A percentile compares a stretch with the other conserved stretches of the same genome.
Evolutionary conservation across 371 early-diverging fungal species (phyloP).

Genomic region (Mortierella sp.): DNA sequence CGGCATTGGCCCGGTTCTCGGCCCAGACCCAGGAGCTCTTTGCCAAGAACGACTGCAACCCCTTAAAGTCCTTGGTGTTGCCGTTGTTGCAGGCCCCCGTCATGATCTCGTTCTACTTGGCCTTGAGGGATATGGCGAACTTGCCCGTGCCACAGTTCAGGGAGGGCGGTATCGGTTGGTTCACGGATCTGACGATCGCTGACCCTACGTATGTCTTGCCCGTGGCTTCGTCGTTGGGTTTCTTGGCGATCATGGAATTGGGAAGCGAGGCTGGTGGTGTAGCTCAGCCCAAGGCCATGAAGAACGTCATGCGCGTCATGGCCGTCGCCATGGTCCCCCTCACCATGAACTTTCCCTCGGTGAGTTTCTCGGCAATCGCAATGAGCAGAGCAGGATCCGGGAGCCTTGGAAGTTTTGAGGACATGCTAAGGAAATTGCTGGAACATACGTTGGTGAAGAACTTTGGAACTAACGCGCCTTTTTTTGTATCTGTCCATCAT

Average conservation of each 20-base stretch:
- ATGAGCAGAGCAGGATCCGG: too few species aligned
- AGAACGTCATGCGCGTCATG: slow-evolving; percentile 77
- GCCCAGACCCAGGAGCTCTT: slow-evolving; percentile 73
- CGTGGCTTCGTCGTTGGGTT: slow-evolving; percentile 75
- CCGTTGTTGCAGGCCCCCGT: slow-evolving; percentile 87
- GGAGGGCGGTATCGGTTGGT: slow-evolving; percentile 87
- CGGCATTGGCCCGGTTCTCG: slow-evolving; percentile 66
- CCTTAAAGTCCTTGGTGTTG: slow-evolving; percentile 73
- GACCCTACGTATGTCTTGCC: slow-evolving; percentile 93
- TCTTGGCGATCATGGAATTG: slow-evolving; percentile 84
- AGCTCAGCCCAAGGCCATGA: slow-evolving; percentile 63
- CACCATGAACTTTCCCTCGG: slow-evolving; percentile 83
- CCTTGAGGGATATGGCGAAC: slow-evolving; percentile 84
- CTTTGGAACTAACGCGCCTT: neutral
- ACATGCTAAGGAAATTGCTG: neutral
- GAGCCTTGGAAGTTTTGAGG: neutral
- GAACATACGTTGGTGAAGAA: neutral
- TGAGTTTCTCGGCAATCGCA: slow-evolving; percentile 55
- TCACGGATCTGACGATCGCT: slow-evolving; percentile 82
- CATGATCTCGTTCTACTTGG: slow-evolving; percentile 92
- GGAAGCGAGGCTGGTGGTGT: slow-evolving; percentile 68
- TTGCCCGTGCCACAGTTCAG: slow-evolving; percentile 87
- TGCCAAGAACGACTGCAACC: slow-evolving; percentile 74
- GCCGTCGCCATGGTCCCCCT: slow-evolving; percentile 75
- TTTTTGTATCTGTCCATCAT: neutral